Percentiles rank a stretch among this genome's conserved stretches.
Evolutionary conservation across 1,139 yeast genomes (phyloP).

Genomic region (Pichia sp.): DNA sequence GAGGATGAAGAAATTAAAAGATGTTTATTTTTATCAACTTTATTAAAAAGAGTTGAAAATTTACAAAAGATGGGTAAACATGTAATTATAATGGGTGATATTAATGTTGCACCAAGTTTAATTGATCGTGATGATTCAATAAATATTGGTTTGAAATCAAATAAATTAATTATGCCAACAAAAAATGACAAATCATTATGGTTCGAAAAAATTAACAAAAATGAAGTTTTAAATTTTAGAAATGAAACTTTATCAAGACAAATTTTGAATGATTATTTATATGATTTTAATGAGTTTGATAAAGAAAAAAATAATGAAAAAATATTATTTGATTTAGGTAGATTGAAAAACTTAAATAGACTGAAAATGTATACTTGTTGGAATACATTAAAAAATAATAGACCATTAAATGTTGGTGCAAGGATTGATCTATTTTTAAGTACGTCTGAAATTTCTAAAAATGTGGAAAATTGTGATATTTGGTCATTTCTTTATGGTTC

Average conservation of each 20-base stretch:
- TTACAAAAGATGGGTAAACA: slow-evolving; percentile 50
- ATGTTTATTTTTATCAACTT: slow-evolving; percentile 46
- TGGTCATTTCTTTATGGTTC: slow-evolving; percentile 74
- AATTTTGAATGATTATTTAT: slow-evolving; percentile 20
- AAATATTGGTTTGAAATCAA: slow-evolving; percentile 36
- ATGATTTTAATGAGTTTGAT: slow-evolving; percentile 24
- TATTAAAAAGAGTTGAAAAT: slow-evolving; percentile 56
- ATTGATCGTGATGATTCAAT: slow-evolving; percentile 77
- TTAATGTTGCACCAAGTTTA: slow-evolving; percentile 72
- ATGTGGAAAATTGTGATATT: slow-evolving; percentile 49
- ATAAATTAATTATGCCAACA: slow-evolving; percentile 8
- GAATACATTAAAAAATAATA: slow-evolving; percentile 74
- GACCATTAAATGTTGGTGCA: slow-evolving; percentile 83
- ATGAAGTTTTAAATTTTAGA: slow-evolving; percentile 28
- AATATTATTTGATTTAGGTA: slow-evolving; percentile 50
- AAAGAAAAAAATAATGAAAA: slow-evolving; percentile 9
- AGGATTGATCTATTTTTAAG: slow-evolving; percentile 73
- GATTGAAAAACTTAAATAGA: slow-evolving; percentile 51
- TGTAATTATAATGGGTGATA: slow-evolving; percentile 80
- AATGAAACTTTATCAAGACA: slow-evolving; percentile 21
- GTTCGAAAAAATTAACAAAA: slow-evolving; percentile 17
- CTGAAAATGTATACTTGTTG: slow-evolving; percentile 82
- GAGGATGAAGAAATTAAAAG: slow-evolving; percentile 67
- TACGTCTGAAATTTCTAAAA: slow-evolving; percentile 33
- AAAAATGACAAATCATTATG: not conserved